Conservation (phyloP, 2,329 filamentous ascomycete species). For the Colletotrichum orchidophilum region DNA sequence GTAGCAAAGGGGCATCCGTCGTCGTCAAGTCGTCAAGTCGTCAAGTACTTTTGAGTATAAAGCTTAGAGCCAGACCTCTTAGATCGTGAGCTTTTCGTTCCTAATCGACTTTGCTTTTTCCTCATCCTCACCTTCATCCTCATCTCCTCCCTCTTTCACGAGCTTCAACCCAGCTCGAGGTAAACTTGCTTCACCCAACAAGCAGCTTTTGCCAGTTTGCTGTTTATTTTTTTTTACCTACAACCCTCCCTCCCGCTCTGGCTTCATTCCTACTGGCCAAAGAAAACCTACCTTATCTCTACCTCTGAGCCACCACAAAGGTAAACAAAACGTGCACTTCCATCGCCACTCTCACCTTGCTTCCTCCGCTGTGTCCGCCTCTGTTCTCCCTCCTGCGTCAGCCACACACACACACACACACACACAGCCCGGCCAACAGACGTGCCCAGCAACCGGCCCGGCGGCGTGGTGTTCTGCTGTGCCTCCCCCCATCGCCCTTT, state of each 20-base stretch:
- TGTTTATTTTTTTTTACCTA: neutral
- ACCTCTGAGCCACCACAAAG: neutral
- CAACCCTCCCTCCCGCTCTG: neutral
- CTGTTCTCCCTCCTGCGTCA: neutral
- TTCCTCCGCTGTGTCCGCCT: neutral
- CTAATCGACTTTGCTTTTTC: slow-evolving; percentile 20
- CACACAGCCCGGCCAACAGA: neutral
- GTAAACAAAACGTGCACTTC: neutral
- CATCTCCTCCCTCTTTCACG: neutral
- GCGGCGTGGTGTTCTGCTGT: neutral
- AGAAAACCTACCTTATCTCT: neutral
- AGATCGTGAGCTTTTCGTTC: slow-evolving; percentile 16
- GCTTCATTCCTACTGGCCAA: slow-evolving; percentile 1
- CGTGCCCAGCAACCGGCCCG: neutral
- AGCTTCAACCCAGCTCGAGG: slow-evolving; percentile 1
- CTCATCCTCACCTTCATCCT: neutral
- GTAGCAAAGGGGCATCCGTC: neutral
- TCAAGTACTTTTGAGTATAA: slow-evolving; percentile 17
- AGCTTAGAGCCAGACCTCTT: slow-evolving; percentile 15
- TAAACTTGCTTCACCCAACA: neutral
- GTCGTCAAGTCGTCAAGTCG: slow-evolving; percentile 1
- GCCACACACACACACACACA: neutral
- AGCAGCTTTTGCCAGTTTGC: neutral
- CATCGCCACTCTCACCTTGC: neutral
- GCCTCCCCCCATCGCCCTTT: neutral